Evolutionary conservation across 2,329 filamentous ascomycete genomes (phyloP).

Genomic region (Cephalotrichum gorgonifer): DNA sequence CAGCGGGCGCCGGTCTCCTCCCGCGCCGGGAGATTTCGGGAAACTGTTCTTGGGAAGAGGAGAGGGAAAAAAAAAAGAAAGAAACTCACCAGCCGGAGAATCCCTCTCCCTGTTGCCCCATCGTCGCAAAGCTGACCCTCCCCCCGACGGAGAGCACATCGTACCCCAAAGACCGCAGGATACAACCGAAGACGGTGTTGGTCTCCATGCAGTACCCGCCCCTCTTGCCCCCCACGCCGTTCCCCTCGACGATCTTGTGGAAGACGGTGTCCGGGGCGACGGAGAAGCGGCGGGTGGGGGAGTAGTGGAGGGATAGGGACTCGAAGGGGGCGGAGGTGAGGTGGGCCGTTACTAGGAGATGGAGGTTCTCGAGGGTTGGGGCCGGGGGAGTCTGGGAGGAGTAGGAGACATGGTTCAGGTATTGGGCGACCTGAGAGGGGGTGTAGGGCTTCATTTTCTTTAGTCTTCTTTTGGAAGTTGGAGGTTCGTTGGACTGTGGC

Average conservation of each 20-base stretch:
- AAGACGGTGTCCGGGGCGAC: conserved; percentile 31
- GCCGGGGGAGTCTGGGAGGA: neutral
- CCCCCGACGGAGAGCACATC: conserved; percentile 38
- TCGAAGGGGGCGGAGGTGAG: conserved; percentile 44
- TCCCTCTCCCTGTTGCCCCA: conserved; percentile 3
- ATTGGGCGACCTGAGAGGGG: neutral
- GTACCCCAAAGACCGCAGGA: conserved; percentile 38
- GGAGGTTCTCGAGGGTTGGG: conserved; percentile 16
- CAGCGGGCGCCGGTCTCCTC: neutral
- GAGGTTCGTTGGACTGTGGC: too few relatives aligned
- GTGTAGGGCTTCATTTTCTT: conserved; percentile 2
- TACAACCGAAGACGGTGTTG: conserved; percentile 31
- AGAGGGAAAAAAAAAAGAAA: conserved; percentile 12
- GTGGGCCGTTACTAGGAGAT: conserved; percentile 25
- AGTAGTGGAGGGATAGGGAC: conserved; percentile 42
- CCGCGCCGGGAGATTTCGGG: too few relatives aligned
- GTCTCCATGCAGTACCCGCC: conserved; percentile 47
- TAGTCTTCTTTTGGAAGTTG: too few relatives aligned
- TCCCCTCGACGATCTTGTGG: conserved; percentile 40
- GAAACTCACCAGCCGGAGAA: conserved; percentile 17
- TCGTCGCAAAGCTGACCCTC: conserved; percentile 18
- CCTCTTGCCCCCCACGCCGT: conserved; percentile 18
- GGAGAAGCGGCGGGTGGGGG: conserved; percentile 19
- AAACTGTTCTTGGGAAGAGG: conserved; percentile 1
- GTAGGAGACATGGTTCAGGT: conserved; percentile 4